Conservation (phyloP, 2,329 filamentous ascomycete genomes). For the Fusarium heterosporum region DNA sequence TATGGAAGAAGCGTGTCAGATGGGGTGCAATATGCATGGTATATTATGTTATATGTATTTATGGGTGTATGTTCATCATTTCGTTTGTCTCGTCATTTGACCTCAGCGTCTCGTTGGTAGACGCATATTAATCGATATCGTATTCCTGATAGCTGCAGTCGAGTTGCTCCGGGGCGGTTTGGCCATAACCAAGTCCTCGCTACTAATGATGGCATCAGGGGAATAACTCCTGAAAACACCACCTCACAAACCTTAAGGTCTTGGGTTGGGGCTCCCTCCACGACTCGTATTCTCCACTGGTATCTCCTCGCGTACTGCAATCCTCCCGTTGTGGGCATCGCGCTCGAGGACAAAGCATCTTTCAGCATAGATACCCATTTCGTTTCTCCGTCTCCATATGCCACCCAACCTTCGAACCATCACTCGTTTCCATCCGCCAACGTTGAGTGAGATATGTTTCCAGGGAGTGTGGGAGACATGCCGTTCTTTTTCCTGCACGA, state of each 20-base stretch:
- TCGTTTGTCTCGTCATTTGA: conserved; percentile 25
- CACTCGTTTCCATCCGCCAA: conserved; percentile 60
- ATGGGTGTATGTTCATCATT: conserved; percentile 10
- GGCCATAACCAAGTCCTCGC: background rate
- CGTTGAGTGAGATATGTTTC: conserved; percentile 59
- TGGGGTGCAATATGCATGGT: background rate
- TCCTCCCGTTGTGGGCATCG: conserved; percentile 30
- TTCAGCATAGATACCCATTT: conserved; percentile 59
- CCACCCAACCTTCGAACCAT: conserved; percentile 58
- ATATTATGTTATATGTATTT: background rate
- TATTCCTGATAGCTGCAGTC: background rate
- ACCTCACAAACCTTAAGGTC: conserved; percentile 24
- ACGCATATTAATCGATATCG: background rate
- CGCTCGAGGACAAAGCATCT: conserved; percentile 59
- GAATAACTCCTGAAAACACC: background rate
- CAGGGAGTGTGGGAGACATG: conserved; percentile 45
- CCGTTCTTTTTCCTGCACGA: conserved; percentile 49
- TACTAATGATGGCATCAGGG: background rate
- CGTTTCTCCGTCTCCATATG: conserved; percentile 56
- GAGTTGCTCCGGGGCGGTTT: background rate
- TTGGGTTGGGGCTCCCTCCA: conserved; percentile 41
- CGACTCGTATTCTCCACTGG: conserved; percentile 47
- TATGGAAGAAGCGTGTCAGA: background rate
- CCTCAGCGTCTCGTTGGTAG: background rate
- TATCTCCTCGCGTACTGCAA: conserved; percentile 46